Evolutionary conservation across 371 early-diverging fungal species (phyloP).

Genomic region (Chytridium lagenaria): DNA sequence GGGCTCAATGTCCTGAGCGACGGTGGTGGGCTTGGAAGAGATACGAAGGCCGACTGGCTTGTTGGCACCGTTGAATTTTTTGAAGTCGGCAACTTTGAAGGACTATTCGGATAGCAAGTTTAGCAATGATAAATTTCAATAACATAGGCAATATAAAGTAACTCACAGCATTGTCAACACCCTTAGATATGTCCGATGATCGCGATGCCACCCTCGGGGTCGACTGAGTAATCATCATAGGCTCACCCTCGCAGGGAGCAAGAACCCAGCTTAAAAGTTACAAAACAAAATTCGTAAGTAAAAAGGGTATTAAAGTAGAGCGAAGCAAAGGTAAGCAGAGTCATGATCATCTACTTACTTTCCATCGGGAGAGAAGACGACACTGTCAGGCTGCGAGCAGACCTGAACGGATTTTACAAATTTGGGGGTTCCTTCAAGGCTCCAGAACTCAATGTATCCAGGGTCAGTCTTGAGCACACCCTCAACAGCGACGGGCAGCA

Average conservation of each 20-base stretch:
- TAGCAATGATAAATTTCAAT: no score
- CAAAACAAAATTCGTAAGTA: not conserved
- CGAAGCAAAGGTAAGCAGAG: no score
- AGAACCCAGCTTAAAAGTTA: constrained; percentile 1
- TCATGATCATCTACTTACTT: constrained; percentile 5
- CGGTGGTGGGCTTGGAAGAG: constrained; percentile 6
- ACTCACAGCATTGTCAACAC: not conserved
- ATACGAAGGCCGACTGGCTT: constrained; percentile 11
- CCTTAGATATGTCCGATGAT: constrained; percentile 6
- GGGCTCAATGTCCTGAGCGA: constrained; percentile 23
- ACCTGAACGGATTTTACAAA: constrained; percentile 7
- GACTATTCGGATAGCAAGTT: not conserved
- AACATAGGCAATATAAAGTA: no score
- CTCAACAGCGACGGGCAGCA: constrained; percentile 14
- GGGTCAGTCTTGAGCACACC: constrained; percentile 17
- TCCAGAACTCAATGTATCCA: constrained; percentile 20
- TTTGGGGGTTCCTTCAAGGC: not conserved
- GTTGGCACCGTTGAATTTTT: constrained; percentile 21
- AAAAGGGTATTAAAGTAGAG: not conserved
- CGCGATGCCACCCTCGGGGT: constrained; percentile 17
- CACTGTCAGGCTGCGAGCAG: constrained; percentile 19
- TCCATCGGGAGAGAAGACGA: constrained; percentile 18
- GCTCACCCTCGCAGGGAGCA: constrained; percentile 19
- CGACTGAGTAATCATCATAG: constrained; percentile 19
- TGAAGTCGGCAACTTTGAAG: constrained; percentile 14